Percentiles rank a stretch among this genome's conserved stretches.
These are phyloP conservation scores for Colletotrichum paranaense DNA, from an alignment of 2,329 filamentous ascomycete genomes.

Conservation along the genomic window DNA sequence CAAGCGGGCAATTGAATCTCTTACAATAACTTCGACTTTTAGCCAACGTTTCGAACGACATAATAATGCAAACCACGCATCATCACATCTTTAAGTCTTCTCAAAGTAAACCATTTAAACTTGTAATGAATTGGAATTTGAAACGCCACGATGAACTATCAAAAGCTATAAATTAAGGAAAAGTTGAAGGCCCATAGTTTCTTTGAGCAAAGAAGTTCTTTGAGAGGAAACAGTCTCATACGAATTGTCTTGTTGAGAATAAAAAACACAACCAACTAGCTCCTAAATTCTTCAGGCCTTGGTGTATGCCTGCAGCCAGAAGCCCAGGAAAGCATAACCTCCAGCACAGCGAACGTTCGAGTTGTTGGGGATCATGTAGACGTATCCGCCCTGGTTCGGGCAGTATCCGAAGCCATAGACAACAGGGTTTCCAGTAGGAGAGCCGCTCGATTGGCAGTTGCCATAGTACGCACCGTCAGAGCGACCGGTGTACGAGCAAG, in stretches of 20 bases:
- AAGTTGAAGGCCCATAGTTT: neutral
- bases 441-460: slow-evolving; percentile 12
- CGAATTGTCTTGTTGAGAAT: neutral
- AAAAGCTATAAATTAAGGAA: neutral
- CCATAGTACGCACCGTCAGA: neutral
- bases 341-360: slow-evolving; percentile 14
- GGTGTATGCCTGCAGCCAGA: neutral
- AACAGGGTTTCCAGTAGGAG: slow-evolving; percentile 7
- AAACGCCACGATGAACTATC: neutral
- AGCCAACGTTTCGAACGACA: too few species aligned
- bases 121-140: neutral
- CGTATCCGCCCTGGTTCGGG: slow-evolving; percentile 14
- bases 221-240: neutral
- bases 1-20: too few species aligned
- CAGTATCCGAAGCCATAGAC: slow-evolving; percentile 14
- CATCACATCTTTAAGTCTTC: too few species aligned
- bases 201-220: neutral
- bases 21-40: too few species aligned
- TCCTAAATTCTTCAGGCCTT: neutral
- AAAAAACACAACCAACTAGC: neutral
- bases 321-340: slow-evolving; percentile 15
- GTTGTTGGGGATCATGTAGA: slow-evolving; percentile 27
- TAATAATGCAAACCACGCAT: too few species aligned
- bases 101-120: too few species aligned
- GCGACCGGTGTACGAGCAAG: neutral